A percentile compares a stretch with the other conserved stretches of the same genome.
phyloP scores from a whole-genome alignment of 345 rosid species.

The Trapa bicornis region DNA sequence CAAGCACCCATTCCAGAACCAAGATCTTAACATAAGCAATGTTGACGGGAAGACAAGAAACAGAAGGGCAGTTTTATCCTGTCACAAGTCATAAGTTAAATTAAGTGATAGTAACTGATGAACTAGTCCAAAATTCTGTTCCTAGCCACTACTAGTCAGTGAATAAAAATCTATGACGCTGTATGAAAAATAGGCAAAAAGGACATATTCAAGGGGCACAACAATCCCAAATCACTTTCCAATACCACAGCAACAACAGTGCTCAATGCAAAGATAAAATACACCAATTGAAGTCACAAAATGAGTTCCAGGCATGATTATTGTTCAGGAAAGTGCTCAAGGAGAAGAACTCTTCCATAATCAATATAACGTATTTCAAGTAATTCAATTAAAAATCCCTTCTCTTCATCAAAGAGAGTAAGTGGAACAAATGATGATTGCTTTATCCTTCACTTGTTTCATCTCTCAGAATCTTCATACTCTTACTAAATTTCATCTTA shows the following conservation, averaged over 20 bases:
- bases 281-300: too few species aligned
- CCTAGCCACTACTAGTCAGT: background rate
- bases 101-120: background rate
- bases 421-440: too few species aligned
- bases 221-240: background rate
- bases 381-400: too few species aligned
- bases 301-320: background rate
- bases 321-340: background rate
- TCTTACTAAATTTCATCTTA: too few species aligned
- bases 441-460: too few species aligned
- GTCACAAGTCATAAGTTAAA: slow-evolving; percentile 19
- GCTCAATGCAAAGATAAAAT: background rate
- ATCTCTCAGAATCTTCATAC: too few species aligned
- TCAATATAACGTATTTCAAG: too few species aligned
- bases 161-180: background rate
- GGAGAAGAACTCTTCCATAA: background rate
- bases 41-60: slow-evolving; percentile 77
- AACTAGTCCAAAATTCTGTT: background rate
- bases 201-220: background rate
- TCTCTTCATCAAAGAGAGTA: too few species aligned
- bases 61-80: slow-evolving; percentile 95
- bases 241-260: background rate
- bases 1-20: slow-evolving; percentile 83
- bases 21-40: slow-evolving; percentile 60
- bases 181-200: background rate